Evolutionary conservation across 371 early-diverging fungal genomes (phyloP).

Genomic region (Batkoa obscura): DNA sequence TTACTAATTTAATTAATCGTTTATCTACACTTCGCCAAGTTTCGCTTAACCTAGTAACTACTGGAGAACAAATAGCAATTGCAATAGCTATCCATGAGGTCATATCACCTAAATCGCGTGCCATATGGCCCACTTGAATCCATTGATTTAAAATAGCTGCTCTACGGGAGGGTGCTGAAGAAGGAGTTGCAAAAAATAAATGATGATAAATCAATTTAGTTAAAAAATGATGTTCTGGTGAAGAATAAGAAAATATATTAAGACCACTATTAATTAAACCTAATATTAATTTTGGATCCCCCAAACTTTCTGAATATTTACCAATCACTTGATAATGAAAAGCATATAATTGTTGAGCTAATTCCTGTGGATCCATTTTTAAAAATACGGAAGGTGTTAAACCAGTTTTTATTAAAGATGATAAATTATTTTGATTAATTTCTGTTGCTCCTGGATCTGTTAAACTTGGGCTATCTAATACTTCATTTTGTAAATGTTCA

Average conservation of each 20-base stretch:
- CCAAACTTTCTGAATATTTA: slow-evolving; percentile 12
- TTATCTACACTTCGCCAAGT: slow-evolving; percentile 48
- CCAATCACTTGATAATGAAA: slow-evolving; percentile 29
- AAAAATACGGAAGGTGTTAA: slow-evolving; percentile 41
- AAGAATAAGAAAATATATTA: slow-evolving; percentile 26
- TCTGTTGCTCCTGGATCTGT: neutral
- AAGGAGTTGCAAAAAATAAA: slow-evolving; percentile 39
- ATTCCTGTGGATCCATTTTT: slow-evolving; percentile 28
- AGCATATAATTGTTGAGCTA: slow-evolving; percentile 50
- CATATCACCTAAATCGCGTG: slow-evolving; percentile 39
- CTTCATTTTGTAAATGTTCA: slow-evolving; percentile 1
- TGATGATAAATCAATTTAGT: slow-evolving; percentile 49
- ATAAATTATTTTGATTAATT: neutral
- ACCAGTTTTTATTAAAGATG: slow-evolving; percentile 22
- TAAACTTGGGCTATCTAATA: slow-evolving; percentile 7
- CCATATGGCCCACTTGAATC: slow-evolving; percentile 39
- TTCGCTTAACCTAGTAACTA: slow-evolving; percentile 45
- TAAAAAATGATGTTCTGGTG: slow-evolving; percentile 41
- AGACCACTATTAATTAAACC: slow-evolving; percentile 11
- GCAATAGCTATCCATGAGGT: slow-evolving; percentile 55
- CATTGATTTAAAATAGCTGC: slow-evolving; percentile 46
- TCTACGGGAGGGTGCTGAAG: slow-evolving; percentile 21
- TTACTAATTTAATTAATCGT: slow-evolving; percentile 22
- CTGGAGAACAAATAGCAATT: slow-evolving; percentile 47
- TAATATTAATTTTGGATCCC: slow-evolving; percentile 15